These are phyloP conservation scores for Colletotrichum sp. DNA, from an alignment of 2,329 filamentous ascomycete species.

Conservation along the genomic window DNA sequence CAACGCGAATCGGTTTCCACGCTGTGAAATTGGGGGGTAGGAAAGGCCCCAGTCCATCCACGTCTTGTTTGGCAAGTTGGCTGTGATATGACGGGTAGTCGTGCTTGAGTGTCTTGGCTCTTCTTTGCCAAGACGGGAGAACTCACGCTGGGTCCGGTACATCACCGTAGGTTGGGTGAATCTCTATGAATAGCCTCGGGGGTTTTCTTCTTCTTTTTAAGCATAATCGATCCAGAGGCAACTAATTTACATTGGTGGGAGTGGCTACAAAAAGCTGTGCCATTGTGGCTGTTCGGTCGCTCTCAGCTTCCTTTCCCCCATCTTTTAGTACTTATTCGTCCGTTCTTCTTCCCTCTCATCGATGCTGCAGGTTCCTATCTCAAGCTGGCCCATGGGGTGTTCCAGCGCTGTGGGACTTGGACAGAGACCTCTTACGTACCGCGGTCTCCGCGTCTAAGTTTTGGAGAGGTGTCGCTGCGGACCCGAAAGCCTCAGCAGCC, in stretches of 20 bases:
- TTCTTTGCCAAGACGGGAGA: background rate
- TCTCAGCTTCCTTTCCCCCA: background rate
- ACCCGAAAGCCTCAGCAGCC: background rate
- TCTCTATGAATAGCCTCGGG: background rate
- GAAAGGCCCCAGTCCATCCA: background rate
- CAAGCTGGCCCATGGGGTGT: background rate
- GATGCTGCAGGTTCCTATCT: background rate
- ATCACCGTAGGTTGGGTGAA: background rate
- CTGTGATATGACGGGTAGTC: background rate
- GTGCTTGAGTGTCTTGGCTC: background rate
- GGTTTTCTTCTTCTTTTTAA: background rate
- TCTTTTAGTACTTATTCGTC: background rate
- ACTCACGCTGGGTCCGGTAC: background rate
- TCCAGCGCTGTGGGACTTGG: conserved; percentile 2
- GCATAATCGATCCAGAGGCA: background rate
- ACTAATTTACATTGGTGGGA: background rate
- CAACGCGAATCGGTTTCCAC: background rate
- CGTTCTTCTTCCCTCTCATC: background rate
- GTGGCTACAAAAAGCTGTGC: background rate
- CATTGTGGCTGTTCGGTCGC: background rate
- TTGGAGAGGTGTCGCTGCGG: background rate
- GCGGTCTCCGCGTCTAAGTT: background rate
- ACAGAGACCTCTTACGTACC: background rate
- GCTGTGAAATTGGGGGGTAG: background rate
- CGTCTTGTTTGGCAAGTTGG: background rate